Evolutionary conservation across 2,329 filamentous ascomycete species (phyloP), one percentile per base, ranked within the genome.

Genomic region (Torrubiella hemipterigena): DNA sequence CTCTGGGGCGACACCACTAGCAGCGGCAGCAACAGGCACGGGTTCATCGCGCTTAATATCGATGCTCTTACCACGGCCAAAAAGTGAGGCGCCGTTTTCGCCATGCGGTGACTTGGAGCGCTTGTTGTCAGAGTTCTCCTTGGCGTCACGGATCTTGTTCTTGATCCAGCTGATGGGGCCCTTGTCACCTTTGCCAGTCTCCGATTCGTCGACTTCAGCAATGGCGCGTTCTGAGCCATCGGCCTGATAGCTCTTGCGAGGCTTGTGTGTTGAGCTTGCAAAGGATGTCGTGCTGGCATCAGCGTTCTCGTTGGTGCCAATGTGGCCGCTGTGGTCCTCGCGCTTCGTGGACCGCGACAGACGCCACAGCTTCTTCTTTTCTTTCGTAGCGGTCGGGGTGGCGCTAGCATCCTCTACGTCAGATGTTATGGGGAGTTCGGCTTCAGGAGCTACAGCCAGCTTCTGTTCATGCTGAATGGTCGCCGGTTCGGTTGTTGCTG

Each of bases 351-450:
- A 67, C 14, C 77, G 77, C 13, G 84, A 80, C 31, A 86, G 65
- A 61, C 85, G 84, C 61, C 71, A 73, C 17, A 80, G 74, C 35
- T 69, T 73, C 46, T 78, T 81, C 54, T 77, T 81, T 32, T 81
- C 76, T 43, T 70, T 77, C 5, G 22, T 14, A 12, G 22, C 22
- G 6, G 12, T 14, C 10, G 22, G 22, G 6, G 11, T 14, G 22
- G 22, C 10, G 14, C 10, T 24, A 14, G 22, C 22, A 24, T 11
- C 5, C 12, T 24, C 14, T 5, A 12, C 6, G 12, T 24, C 22
- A n/a, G 12, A 14, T n/a, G 14, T 14, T n/a, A n/a, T n/a, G n/a
- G n/a, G n/a, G 14, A 14, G 6, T 24, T 24, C 22, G 10, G 22
- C 22, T 6, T 6, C 11, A 12, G 22, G 22, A 14, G 10, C 22